Conservation (phyloP, 495 filamentous ascomycete genomes). For the Neurospora tetrasperma region DNA sequence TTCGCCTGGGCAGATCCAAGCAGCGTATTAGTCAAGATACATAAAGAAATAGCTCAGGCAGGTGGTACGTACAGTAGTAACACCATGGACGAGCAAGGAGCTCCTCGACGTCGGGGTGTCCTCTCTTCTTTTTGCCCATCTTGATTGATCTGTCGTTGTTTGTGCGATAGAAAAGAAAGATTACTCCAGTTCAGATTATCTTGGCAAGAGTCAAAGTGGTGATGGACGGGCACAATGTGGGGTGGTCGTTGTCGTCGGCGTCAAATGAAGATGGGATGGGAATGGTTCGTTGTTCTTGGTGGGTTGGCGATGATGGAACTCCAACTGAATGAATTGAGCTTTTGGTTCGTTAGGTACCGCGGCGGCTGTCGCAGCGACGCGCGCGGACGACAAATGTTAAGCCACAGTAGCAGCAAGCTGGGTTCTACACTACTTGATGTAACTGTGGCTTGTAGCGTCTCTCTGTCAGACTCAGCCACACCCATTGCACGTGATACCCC, state of each 20-base stretch:
- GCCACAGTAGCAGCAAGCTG: neutral
- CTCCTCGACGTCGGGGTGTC: constrained; percentile 77
- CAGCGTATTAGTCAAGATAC: constrained; percentile 13
- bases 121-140: constrained; percentile 83
- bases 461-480: neutral
- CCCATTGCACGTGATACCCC: neutral
- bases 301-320: neutral
- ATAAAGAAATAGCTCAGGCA: too few relatives aligned
- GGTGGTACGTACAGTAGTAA: constrained; percentile 64
- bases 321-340: neutral
- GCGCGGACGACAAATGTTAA: neutral
- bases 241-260: neutral
- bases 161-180: neutral
- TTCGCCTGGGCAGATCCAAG: constrained; percentile 41
- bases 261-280: neutral
- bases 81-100: constrained; percentile 85
- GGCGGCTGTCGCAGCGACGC: neutral
- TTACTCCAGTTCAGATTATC: neutral
- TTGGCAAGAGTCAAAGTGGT: neutral
- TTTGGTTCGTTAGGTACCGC: neutral
- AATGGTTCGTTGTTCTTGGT: neutral
- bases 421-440: neutral
- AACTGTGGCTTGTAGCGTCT: neutral
- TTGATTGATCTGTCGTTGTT: neutral
- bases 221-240: neutral